These are phyloP conservation scores for Ogataea hybrid DNA, from an alignment of 1,139 yeast species.

Conservation along the genomic window DNA sequence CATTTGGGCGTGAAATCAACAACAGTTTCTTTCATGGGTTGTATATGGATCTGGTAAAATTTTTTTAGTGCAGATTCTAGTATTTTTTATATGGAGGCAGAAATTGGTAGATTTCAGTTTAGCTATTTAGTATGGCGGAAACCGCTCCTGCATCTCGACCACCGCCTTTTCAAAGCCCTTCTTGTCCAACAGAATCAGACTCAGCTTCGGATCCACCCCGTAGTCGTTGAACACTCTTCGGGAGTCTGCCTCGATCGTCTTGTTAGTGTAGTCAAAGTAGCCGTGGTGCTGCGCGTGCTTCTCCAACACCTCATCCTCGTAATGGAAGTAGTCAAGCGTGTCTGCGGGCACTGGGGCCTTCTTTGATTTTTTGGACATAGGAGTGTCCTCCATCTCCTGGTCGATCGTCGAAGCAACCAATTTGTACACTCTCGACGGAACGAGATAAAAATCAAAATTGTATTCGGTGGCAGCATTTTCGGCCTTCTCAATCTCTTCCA, in stretches of 20 bases:
- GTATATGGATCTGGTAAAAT: not conserved
- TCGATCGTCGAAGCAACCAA: slow-evolving; percentile 66
- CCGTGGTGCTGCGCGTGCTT: slow-evolving; percentile 55
- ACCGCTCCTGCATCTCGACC: slow-evolving; percentile 54
- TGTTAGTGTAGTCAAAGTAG: slow-evolving; percentile 49
- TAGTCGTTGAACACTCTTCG: slow-evolving; percentile 71
- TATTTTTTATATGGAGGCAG: no score
- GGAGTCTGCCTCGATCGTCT: slow-evolving; percentile 64
- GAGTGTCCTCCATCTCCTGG: slow-evolving; percentile 47
- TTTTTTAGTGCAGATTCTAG: not conserved
- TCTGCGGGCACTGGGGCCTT: slow-evolving; percentile 32
- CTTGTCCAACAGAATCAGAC: slow-evolving; percentile 63
- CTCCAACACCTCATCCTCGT: slow-evolving; percentile 81
- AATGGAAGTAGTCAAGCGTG: slow-evolving; percentile 74
- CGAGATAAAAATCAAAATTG: slow-evolving; percentile 70
- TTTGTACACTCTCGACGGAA: slow-evolving; percentile 79
- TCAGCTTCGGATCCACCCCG: slow-evolving; percentile 81
- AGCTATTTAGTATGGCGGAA: slow-evolving; percentile 35
- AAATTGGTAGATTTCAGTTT: no score
- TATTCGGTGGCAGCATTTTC: slow-evolving; percentile 55
- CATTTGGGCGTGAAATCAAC: slow-evolving; percentile 86
- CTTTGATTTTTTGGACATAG: slow-evolving; percentile 39
- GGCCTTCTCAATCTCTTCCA: slow-evolving; percentile 68
- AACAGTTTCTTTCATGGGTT: slow-evolving; percentile 67
- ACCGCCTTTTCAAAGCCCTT: slow-evolving; percentile 57